Percentiles rank a stretch among this genome's conserved stretches.
These are phyloP conservation scores for Plasmodium relictum DNA, from an alignment of 169 alveolate genomes.

Conservation along the genomic window DNA sequence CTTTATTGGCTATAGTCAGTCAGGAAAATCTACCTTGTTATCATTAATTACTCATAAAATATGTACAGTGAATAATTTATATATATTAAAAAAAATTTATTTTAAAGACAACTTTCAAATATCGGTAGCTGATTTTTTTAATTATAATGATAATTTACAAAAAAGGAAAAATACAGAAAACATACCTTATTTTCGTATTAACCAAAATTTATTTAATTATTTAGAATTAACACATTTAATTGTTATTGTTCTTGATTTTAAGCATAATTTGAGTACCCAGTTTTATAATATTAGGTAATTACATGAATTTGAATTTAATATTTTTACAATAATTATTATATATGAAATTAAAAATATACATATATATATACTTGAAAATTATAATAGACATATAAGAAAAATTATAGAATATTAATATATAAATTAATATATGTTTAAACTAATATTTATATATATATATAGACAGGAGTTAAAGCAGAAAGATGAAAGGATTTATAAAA, in stretches of 20 bases:
- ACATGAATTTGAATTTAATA: neutral
- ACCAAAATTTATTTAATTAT: conserved; percentile 15
- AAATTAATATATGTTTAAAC: neutral
- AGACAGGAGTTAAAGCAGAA: conserved; percentile 36
- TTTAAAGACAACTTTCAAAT: conserved; percentile 59
- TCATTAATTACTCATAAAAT: conserved; percentile 67
- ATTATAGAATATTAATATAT: no score
- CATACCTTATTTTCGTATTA: conserved; percentile 20
- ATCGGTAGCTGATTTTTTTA: conserved; percentile 68
- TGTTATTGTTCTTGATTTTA: conserved; percentile 55
- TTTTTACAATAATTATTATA: neutral
- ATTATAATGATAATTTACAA: neutral
- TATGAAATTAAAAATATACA: neutral
- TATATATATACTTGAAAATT: neutral
- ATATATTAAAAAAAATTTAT: conserved; percentile 53
- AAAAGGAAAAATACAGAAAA: neutral
- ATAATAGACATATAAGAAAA: neutral
- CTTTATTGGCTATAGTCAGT: conserved; percentile 33
- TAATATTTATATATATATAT: neutral
- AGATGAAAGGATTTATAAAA: conserved; percentile 35
- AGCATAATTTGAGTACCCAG: conserved; percentile 5
- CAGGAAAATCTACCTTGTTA: conserved; percentile 55
- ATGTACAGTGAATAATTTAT: conserved; percentile 67
- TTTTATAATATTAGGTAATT: conserved; percentile 50
- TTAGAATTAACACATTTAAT: conserved; percentile 60